A percentile compares a stretch with the other conserved stretches of the same genome.
Conservation (phyloP, 805 yeast genomes). For the Pichia cabralensis region DNA sequence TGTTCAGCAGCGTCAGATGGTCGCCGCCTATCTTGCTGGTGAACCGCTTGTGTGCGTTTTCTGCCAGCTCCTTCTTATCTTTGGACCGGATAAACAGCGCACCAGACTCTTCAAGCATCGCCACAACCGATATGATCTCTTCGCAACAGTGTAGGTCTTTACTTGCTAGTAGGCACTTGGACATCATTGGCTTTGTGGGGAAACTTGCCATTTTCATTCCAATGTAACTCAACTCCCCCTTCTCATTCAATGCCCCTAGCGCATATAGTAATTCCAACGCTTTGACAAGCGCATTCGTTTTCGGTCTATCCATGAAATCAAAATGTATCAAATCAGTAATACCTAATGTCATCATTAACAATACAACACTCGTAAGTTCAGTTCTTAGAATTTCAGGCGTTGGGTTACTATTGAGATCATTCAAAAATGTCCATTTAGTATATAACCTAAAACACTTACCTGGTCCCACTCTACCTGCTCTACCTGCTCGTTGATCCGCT, state of each 20-base stretch:
- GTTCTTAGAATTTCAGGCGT: constrained; percentile 89
- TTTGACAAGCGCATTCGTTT: constrained; percentile 56
- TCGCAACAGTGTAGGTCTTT: constrained; percentile 49
- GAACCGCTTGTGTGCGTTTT: constrained; percentile 50
- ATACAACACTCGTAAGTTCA: constrained; percentile 66
- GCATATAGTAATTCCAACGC: constrained; percentile 78
- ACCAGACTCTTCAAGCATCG: constrained; percentile 77
- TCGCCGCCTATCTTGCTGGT: constrained; percentile 64
- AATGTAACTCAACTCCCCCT: constrained; percentile 64
- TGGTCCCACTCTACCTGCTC: constrained; percentile 97
- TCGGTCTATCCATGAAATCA: constrained; percentile 89
- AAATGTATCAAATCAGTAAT: constrained; percentile 71
- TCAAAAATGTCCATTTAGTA: constrained; percentile 71
- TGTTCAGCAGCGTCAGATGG: constrained; percentile 63
- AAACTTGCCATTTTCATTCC: constrained; percentile 87
- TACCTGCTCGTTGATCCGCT: constrained; percentile 93
- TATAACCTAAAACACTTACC: constrained; percentile 88
- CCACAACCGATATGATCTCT: constrained; percentile 62
- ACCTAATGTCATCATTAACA: constrained; percentile 74
- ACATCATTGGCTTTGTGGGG: constrained; percentile 85
- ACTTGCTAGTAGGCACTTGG: constrained; percentile 64
- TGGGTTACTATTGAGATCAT: constrained; percentile 71
- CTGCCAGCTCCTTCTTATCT: constrained; percentile 57
- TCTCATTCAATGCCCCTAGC: constrained; percentile 73
- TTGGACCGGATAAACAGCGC: constrained; percentile 63